phyloP scores from a whole-genome alignment of 2,329 filamentous ascomycete species.

The Colletotrichum cordylinicola region DNA sequence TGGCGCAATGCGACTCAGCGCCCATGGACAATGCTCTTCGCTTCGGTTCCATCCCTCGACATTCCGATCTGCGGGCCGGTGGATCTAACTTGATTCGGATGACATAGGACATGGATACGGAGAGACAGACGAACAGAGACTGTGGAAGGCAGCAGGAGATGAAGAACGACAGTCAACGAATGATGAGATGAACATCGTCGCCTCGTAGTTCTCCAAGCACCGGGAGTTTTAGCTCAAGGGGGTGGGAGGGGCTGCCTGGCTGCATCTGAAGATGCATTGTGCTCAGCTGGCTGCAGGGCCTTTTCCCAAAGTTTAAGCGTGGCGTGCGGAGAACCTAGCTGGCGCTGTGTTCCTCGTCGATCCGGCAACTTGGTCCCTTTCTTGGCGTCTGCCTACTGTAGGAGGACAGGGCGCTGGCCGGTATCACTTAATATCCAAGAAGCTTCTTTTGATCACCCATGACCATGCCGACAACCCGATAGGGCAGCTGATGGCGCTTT shows the following conservation, averaged over 20 bases:
- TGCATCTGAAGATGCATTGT: neutral
- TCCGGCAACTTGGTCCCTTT: neutral
- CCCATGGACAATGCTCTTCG: neutral
- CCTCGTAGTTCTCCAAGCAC: neutral
- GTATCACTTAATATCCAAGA: neutral
- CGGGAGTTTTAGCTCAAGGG: neutral
- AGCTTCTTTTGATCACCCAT: neutral
- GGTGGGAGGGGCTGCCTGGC: neutral
- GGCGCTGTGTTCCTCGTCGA: neutral
- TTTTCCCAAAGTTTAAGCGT: neutral
- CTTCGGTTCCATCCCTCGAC: neutral
- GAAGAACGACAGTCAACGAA: neutral
- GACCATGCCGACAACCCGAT: neutral
- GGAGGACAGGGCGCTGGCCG: neutral
- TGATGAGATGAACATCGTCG: slow-evolving; percentile 1
- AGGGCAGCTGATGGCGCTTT: neutral
- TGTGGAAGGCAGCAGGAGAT: neutral
- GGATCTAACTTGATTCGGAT: neutral
- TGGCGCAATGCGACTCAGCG: neutral
- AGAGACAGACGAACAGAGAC: neutral
- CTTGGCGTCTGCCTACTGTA: neutral
- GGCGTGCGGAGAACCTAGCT: slow-evolving; percentile 6
- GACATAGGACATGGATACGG: neutral
- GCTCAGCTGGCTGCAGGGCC: neutral
- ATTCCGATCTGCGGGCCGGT: slow-evolving; percentile 12